Conservation (phyloP, 2,329 filamentous ascomycete species). For the Rugonectria rugulosa region DNA sequence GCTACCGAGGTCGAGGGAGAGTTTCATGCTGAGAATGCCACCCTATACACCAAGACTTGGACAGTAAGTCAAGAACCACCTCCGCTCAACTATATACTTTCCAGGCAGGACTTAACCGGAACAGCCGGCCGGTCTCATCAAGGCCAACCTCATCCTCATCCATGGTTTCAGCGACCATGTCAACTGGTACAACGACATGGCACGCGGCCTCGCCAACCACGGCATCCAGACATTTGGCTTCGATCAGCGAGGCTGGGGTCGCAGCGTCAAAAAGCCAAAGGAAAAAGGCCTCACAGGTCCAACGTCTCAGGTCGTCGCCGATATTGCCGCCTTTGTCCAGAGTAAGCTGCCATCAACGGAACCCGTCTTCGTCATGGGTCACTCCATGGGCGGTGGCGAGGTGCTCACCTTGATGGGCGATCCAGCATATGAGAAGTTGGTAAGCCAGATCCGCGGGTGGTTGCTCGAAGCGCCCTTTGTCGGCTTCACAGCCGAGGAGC, state of each 20-base stretch:
- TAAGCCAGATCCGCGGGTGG: slow-evolving; percentile 72
- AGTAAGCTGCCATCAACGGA: slow-evolving; percentile 60
- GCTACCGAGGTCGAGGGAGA: slow-evolving; percentile 57
- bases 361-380: slow-evolving; percentile 86
- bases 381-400: slow-evolving; percentile 90
- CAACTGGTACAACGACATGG: slow-evolving; percentile 78
- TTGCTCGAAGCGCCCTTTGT: slow-evolving; percentile 82
- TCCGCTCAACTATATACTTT: background rate
- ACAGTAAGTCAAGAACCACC: slow-evolving; percentile 52
- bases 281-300: slow-evolving; percentile 78
- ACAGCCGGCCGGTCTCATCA: slow-evolving; percentile 63
- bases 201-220: slow-evolving; percentile 70
- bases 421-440: slow-evolving; percentile 60
- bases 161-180: slow-evolving; percentile 92
- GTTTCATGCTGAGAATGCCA: slow-evolving; percentile 53
- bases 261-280: slow-evolving; percentile 66
- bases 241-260: slow-evolving; percentile 92
- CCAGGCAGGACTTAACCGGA: slow-evolving; percentile 23
- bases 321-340: slow-evolving; percentile 79
- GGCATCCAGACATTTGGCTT: slow-evolving; percentile 81
- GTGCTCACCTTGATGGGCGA: slow-evolving; percentile 68
- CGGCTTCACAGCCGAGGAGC: slow-evolving; percentile 69
- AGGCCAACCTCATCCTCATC: slow-evolving; percentile 80
- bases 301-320: slow-evolving; percentile 75
- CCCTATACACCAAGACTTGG: slow-evolving; percentile 66